A percentile compares a stretch with the other conserved stretches of the same genome.
These are phyloP conservation scores for Keithomyces neogunnii DNA, from an alignment of 2,329 filamentous ascomycete genomes.

Conservation along the genomic window DNA sequence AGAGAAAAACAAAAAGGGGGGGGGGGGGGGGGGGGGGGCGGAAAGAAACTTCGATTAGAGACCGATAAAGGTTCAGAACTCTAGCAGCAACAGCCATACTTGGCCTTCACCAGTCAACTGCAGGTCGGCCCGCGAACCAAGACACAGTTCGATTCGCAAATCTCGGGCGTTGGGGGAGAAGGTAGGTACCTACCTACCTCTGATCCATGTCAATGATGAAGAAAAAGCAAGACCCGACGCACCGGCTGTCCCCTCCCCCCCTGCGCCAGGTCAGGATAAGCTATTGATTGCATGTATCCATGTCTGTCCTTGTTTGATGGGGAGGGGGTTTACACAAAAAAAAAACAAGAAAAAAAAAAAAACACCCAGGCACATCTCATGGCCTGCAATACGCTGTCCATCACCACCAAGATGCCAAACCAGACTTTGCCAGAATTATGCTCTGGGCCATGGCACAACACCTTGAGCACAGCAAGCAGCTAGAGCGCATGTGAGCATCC, in stretches of 20 bases:
- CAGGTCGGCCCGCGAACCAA: background rate
- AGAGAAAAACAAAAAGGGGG: too few species aligned
- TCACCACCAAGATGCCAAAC: background rate
- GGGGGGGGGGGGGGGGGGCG: too few species aligned
- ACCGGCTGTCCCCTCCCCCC: conserved; percentile 7
- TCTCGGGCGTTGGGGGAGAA: too few species aligned
- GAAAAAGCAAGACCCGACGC: conserved; percentile 9
- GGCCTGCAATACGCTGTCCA: background rate
- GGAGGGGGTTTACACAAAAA: too few species aligned
- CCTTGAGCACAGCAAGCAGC: too few species aligned
- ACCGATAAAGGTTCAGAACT: too few species aligned
- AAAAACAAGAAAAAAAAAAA: background rate
- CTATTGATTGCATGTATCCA: background rate
- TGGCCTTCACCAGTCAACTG: background rate
- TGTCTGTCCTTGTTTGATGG: too few species aligned
- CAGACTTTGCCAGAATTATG: background rate
- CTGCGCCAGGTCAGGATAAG: conserved; percentile 1
- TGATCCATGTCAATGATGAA: conserved; percentile 1
- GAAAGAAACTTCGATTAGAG: too few species aligned
- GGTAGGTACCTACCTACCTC: background rate
- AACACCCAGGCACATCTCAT: background rate
- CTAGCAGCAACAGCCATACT: too few species aligned
- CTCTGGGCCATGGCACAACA: background rate
- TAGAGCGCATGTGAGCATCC: too few species aligned
- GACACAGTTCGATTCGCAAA: too few species aligned